Conservation (phyloP, 225 moss, liverwort and hornwort genomes). For the Takakia lepidozioides region DNA sequence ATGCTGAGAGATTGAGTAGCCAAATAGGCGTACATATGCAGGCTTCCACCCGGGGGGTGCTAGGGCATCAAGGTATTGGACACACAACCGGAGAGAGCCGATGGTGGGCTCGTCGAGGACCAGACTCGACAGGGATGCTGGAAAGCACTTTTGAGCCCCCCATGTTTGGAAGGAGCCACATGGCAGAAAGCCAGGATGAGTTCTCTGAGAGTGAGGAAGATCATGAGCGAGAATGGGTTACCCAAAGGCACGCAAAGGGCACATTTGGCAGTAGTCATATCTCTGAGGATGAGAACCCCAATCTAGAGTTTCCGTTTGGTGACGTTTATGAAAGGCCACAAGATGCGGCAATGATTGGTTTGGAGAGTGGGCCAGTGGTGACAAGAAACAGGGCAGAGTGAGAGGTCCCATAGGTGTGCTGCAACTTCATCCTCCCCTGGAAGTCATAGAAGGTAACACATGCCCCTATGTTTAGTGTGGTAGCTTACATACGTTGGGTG, state of each 20-base stretch:
- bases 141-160: slow-evolving; percentile 92
- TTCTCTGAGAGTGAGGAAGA: slow-evolving; percentile 95
- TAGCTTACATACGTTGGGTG: no score
- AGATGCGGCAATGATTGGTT: slow-evolving; percentile 22
- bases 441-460: slow-evolving; percentile 21
- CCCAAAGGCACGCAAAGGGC: slow-evolving; percentile 38
- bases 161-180: slow-evolving; percentile 57
- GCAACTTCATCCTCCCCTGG: slow-evolving; percentile 4
- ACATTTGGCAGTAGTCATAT: slow-evolving; percentile 59
- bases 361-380: slow-evolving; percentile 7
- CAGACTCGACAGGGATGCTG: slow-evolving; percentile 59
- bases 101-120: slow-evolving; percentile 87
- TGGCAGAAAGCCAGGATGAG: slow-evolving; percentile 79
- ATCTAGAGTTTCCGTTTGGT: slow-evolving; percentile 85
- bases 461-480: no score
- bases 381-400: slow-evolving; percentile 19
- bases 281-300: slow-evolving; percentile 69
- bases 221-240: slow-evolving; percentile 73
- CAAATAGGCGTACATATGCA: slow-evolving; percentile 38
- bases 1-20: slow-evolving; percentile 24
- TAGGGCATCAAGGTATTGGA: slow-evolving; percentile 61
- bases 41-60: slow-evolving; percentile 47
- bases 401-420: slow-evolving; percentile 7
- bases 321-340: slow-evolving; percentile 74
- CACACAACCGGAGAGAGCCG: slow-evolving; percentile 76